Evolutionary conservation across 106 monocot genomes (phyloP), one percentile per base, ranked within the genome.

Genomic region (Allium fistulosum): DNA sequence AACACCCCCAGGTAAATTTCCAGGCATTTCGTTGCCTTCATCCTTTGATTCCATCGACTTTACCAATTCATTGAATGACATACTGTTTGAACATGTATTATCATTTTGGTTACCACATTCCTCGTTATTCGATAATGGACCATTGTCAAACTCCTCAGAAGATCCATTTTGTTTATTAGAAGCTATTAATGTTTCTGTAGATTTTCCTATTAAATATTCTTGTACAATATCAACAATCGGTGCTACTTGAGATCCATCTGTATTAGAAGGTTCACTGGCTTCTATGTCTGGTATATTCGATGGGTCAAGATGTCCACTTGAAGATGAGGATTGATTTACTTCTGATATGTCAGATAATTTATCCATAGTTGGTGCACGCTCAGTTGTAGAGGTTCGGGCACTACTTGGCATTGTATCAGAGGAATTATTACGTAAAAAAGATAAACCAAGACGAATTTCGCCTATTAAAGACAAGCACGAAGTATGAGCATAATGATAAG

Each of bases 1-100:
- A 66, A 93, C 72, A 52, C 93, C 93, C 17, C 93, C 85, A 16
- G 83, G 70, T 74, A 93, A 76, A 78, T 80, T 86, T 46, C 49
- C 77, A 67, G 93, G 93, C 79, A 86, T 75, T 72, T 77, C 86
- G 12, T 58, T 62, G 17, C 78, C 86, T 57, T 81, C 64, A 81
- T 80, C 79, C 79, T 82, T 93, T 49, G 81, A 77, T 46, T 77
- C 83, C 75, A 89, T 70, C 46, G 45, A 62, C 74, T 75, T 80
- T 75, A 93, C 69, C 57, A 78, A 69, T 55, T 93, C 86, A 18
- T 84, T 79, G 64, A 86, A 88, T 17, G 79, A 46, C 8, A 55
- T 48, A 47, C 70, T 68, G 5, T 37, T 37, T 27, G 80, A 79
- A 55, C 67, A 77, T 53, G 37, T 12, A 66, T 74, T 77, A 45